Conservation (phyloP, 2,329 filamentous ascomycete species). For the Fulvia fulva region DNA sequence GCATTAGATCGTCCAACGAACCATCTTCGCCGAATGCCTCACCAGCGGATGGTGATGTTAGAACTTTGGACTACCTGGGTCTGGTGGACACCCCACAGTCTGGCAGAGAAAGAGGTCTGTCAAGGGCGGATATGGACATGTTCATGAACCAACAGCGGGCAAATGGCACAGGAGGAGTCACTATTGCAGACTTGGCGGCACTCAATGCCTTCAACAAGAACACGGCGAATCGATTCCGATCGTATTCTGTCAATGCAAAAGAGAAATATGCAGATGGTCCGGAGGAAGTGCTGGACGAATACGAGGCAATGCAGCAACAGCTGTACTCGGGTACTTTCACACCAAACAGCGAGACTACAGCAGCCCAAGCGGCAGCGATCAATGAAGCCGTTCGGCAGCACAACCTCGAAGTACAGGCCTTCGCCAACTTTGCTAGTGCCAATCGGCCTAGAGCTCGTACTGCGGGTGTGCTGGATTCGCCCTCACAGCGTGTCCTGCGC, state of each 20-base stretch:
- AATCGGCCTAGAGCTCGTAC: constrained; percentile 86
- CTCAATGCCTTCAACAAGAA: constrained; percentile 73
- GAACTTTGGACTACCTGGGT: constrained; percentile 91
- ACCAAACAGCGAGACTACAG: constrained; percentile 55
- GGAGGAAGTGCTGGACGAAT: constrained; percentile 50
- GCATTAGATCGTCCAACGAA: constrained; percentile 81
- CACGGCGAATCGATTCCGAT: constrained; percentile 77
- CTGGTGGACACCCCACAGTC: constrained; percentile 90
- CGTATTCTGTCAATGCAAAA: constrained; percentile 97
- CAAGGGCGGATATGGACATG: constrained; percentile 52
- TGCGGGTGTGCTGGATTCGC: constrained; percentile 83
- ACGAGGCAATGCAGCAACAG: constrained; percentile 53
- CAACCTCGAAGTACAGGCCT: constrained; percentile 89
- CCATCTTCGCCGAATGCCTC: constrained; percentile 85
- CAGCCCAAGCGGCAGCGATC: constrained; percentile 55
- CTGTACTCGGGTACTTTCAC: constrained; percentile 58
- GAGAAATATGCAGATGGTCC: constrained; percentile 93
- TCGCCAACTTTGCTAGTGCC: constrained; percentile 75
- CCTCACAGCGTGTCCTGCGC: constrained; percentile 58
- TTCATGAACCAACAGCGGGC: constrained; percentile 49
- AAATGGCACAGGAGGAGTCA: constrained; percentile 48
- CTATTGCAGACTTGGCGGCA: constrained; percentile 71
- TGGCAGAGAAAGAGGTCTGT: constrained; percentile 62
- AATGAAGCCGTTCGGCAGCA: constrained; percentile 79
- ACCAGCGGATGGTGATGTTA: constrained; percentile 79